Percentiles rank a stretch among this genome's conserved stretches.
phyloP scores from a whole-genome alignment of 2,329 filamentous ascomycete genomes.

The Periglandula ipomoeae region DNA sequence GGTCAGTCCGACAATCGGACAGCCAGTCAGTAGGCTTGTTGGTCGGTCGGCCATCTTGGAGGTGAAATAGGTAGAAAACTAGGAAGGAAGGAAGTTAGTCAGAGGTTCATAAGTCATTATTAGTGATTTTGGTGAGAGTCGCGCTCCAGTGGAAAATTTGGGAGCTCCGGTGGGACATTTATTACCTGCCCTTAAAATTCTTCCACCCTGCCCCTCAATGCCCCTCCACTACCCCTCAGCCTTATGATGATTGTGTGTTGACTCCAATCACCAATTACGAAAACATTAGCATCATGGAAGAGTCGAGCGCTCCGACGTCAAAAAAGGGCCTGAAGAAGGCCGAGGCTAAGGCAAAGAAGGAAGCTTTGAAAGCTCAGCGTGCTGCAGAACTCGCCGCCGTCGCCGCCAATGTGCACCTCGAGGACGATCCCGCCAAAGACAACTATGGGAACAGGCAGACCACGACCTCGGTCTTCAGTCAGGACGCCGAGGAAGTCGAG shows the following conservation, averaged over 20 bases:
- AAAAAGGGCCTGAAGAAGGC: constrained; percentile 79
- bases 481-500: constrained; percentile 45
- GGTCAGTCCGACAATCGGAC: no score
- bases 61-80: no score
- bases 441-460: constrained; percentile 62
- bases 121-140: no score
- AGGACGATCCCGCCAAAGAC: constrained; percentile 60
- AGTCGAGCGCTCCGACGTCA: constrained; percentile 2
- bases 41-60: no score
- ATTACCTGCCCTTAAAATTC: no score
- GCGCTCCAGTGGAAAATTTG: no score
- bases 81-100: no score
- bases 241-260: neutral
- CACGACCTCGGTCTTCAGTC: neutral
- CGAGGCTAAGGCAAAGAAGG: constrained; percentile 78
- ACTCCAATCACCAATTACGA: neutral
- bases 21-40: no score
- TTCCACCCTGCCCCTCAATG: no score
- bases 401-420: constrained; percentile 50
- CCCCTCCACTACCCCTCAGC: neutral
- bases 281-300: neutral
- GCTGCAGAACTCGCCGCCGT: constrained; percentile 64
- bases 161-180: no score
- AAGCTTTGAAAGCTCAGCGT: constrained; percentile 67
- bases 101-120: no score